A percentile compares a stretch with the other conserved stretches of the same genome.
Evolutionary conservation across 164 flowering plant species (phyloP).

Genomic region (Pachysandra terminalis): DNA sequence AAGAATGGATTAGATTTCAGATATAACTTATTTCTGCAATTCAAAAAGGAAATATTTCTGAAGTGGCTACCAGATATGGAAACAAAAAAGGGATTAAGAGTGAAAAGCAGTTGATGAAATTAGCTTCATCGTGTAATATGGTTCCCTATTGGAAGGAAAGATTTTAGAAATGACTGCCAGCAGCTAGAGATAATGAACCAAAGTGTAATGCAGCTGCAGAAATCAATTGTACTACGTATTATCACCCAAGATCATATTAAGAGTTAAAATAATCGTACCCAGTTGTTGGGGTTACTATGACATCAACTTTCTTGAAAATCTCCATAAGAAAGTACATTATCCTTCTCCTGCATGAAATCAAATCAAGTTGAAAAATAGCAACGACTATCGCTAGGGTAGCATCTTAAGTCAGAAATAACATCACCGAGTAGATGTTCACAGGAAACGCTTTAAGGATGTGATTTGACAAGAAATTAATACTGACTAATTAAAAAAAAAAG

Average conservation of each 20-base stretch:
- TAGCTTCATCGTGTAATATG: background rate
- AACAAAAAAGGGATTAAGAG: background rate
- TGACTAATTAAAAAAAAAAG: too few species aligned
- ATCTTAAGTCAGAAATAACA: background rate
- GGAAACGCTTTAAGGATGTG: too few species aligned
- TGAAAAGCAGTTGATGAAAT: background rate
- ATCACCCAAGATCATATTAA: background rate
- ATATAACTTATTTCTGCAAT: background rate
- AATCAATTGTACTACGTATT: too few species aligned
- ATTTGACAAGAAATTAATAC: too few species aligned
- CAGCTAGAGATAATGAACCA: background rate
- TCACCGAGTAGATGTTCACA: too few species aligned
- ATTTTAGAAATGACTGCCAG: too few species aligned
- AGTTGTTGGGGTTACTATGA: constrained; percentile 96
- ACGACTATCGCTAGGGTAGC: background rate
- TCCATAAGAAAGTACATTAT: constrained; percentile 86
- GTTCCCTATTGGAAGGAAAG: too few species aligned
- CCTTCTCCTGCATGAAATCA: constrained; percentile 62
- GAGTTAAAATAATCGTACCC: constrained; percentile 48
- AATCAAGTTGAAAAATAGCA: background rate
- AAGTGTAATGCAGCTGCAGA: too few species aligned
- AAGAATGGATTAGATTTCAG: background rate
- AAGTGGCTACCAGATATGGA: background rate
- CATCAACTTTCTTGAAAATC: constrained; percentile 81
- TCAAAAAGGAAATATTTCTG: background rate